Evolutionary conservation across 2,329 filamentous ascomycete genomes (phyloP).

Genomic region (Tolypocladium sp.): DNA sequence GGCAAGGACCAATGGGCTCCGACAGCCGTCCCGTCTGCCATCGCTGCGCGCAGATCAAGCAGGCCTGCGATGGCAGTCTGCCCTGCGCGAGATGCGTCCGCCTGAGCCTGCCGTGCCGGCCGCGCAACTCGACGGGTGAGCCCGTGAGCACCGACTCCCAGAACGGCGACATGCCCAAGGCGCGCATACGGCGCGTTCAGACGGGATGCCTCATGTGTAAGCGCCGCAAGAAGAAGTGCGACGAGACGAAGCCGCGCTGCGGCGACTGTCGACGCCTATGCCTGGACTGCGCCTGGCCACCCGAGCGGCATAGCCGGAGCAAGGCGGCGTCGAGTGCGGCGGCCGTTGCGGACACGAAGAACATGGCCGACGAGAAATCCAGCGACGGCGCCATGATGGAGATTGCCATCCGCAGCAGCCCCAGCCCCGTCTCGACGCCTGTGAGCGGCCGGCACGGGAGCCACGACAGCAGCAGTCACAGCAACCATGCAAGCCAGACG

Average conservation of each 20-base stretch:
- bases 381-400: slow-evolving; percentile 6
- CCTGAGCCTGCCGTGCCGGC: slow-evolving; percentile 20
- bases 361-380: background rate
- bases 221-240: slow-evolving; percentile 37
- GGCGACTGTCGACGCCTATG: slow-evolving; percentile 25
- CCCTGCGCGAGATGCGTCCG: slow-evolving; percentile 23
- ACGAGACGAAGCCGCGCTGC: slow-evolving; percentile 33
- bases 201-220: slow-evolving; percentile 35
- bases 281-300: slow-evolving; percentile 22
- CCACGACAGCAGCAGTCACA: slow-evolving; percentile 8
- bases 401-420: slow-evolving; percentile 10
- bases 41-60: slow-evolving; percentile 26
- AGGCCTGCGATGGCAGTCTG: slow-evolving; percentile 22
- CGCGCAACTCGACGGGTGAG: slow-evolving; percentile 11
- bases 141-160: slow-evolving; percentile 3
- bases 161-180: slow-evolving; percentile 17
- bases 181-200: slow-evolving; percentile 22
- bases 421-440: slow-evolving; percentile 11
- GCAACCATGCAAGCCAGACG: slow-evolving; percentile 2
- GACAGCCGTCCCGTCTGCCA: slow-evolving; percentile 20
- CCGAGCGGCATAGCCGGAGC: slow-evolving; percentile 11
- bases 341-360: background rate
- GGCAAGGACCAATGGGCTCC: slow-evolving; percentile 13
- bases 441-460: slow-evolving; percentile 6
- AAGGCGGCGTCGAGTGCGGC: slow-evolving; percentile 6